Evolutionary conservation across 1,139 yeast genomes (phyloP), one percentile per base, ranked within the genome.

Genomic region (Yamadazyma triangularis): DNA sequence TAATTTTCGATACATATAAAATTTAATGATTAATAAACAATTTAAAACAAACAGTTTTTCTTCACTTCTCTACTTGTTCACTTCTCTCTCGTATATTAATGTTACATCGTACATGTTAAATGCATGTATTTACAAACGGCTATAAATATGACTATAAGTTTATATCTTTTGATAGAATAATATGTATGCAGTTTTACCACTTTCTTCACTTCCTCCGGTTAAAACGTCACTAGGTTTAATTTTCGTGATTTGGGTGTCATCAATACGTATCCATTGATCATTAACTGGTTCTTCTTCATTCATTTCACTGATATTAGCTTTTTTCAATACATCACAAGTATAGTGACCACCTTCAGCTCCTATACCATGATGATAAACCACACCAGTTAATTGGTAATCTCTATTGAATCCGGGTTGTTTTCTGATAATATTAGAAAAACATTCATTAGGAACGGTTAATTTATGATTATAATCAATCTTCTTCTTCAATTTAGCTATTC

Each of bases 271-370:
- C 98, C 98, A 91, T n/a, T n/a, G n/a, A n/a, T n/a, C n/a, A n/a
- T n/a, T n/a, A n/a, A n/a, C n/a, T n/a, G n/a, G n/a, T 21, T 35
- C 39, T 20, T 39, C 45, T 24, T 34, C 28, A n/a, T n/a, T n/a
- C n/a, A n/a, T n/a, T 23, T 42, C 48, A 28, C 36, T 45, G 9
- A 33, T 46, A 32, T 26, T 28, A 4, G 44, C 35, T 25, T 49
- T 48, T 33, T 73, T 60, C 32, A 71, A 60, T 8, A 88, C 87
- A 56, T 91, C 97, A 31, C 84, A 84, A 0, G 98, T 91, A 59
- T 91, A 91, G 56, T 91, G 99, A 3, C 99, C 99, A 24, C 93
- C 94, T 44, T 87, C 91, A 0, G 96, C 84, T 32, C 88, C 76
- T 30, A 77, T 63, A 12, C 99, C 99, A 56, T 91, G 97, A 56